A percentile compares a stretch with the other conserved stretches of the same genome.
Conservation (phyloP, 1,284 basidiomycete genomes). For the Xerocomus cyaneibrunnescens region DNA sequence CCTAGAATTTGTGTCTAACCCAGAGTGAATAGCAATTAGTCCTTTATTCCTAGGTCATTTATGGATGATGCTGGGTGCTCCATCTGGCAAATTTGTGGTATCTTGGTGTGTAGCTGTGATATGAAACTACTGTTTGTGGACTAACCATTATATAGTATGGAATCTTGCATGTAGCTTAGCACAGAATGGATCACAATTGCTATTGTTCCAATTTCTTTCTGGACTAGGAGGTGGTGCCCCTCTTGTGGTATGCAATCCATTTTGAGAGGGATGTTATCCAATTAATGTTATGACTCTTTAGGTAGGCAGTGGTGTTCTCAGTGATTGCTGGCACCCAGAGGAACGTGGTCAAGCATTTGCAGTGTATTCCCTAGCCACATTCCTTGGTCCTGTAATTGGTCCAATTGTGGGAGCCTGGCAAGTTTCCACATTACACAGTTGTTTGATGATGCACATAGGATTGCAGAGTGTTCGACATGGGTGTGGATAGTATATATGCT, state of each 20-base stretch:
- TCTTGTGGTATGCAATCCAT: slow-evolving; percentile 45
- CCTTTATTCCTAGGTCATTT: slow-evolving; percentile 56
- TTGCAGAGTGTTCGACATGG: slow-evolving; percentile 60
- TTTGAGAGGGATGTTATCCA: background rate
- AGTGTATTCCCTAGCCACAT: slow-evolving; percentile 61
- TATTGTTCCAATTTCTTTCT: slow-evolving; percentile 64
- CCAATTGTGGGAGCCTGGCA: slow-evolving; percentile 64
- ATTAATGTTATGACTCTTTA: slow-evolving; percentile 20
- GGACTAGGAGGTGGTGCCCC: slow-evolving; percentile 67
- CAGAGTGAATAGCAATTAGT: slow-evolving; percentile 41
- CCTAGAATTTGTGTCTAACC: background rate
- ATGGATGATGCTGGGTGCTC: slow-evolving; percentile 46
- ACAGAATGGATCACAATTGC: slow-evolving; percentile 52
- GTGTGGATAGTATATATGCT: slow-evolving; percentile 55
- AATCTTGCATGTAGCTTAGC: slow-evolving; percentile 69
- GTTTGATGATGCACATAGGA: slow-evolving; percentile 36
- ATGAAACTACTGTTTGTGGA: slow-evolving; percentile 8
- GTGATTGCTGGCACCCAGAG: slow-evolving; percentile 67
- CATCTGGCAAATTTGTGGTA: slow-evolving; percentile 60
- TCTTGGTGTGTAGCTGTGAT: slow-evolving; percentile 40
- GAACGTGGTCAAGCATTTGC: slow-evolving; percentile 68
- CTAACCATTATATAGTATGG: slow-evolving; percentile 46
- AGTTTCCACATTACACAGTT: slow-evolving; percentile 3
- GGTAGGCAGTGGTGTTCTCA: slow-evolving; percentile 67
- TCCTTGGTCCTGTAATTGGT: slow-evolving; percentile 63